Percentiles rank a stretch among this genome's conserved stretches.
Conservation (phyloP, 176 grass and related monocot species). For the Elymus sibiricus region DNA sequence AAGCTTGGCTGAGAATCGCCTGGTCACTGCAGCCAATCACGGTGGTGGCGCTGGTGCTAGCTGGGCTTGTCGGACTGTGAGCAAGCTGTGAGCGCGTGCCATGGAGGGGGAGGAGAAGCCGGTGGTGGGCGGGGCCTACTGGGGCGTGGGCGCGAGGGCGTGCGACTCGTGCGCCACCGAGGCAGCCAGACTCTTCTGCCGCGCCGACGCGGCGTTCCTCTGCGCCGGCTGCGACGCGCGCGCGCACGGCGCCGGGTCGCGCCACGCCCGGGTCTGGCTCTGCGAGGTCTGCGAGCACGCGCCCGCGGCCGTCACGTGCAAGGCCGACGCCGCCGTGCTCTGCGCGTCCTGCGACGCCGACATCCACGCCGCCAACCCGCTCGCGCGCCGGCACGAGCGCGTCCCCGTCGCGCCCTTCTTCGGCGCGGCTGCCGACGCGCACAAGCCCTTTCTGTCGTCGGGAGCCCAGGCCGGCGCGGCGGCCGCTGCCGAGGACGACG, state of each 20-base stretch:
- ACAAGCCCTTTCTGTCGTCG: constrained; percentile 36
- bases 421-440: constrained; percentile 40
- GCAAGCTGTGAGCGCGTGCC: neutral
- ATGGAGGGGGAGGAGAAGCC: constrained; percentile 37
- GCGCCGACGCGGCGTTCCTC: constrained; percentile 58
- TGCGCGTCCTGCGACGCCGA: constrained; percentile 65
- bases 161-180: constrained; percentile 59
- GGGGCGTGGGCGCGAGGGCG: constrained; percentile 37
- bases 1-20: constrained; percentile 41
- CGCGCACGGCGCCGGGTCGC: constrained; percentile 37
- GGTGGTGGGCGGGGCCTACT: constrained; percentile 34
- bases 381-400: constrained; percentile 73
- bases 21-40: neutral
- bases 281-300: constrained; percentile 80
- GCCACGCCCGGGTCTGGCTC: constrained; percentile 69
- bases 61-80: neutral
- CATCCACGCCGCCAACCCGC: constrained; percentile 86
- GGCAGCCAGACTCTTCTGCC: constrained; percentile 56
- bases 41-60: neutral
- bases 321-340: constrained; percentile 65
- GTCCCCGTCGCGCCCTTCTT: constrained; percentile 58
- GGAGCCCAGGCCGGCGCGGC: neutral
- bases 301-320: constrained; percentile 61
- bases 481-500: constrained; percentile 27
- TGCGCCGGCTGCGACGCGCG: constrained; percentile 65